phyloP scores from a whole-genome alignment of 495 filamentous ascomycete genomes.

The Neurospora terricola region DNA sequence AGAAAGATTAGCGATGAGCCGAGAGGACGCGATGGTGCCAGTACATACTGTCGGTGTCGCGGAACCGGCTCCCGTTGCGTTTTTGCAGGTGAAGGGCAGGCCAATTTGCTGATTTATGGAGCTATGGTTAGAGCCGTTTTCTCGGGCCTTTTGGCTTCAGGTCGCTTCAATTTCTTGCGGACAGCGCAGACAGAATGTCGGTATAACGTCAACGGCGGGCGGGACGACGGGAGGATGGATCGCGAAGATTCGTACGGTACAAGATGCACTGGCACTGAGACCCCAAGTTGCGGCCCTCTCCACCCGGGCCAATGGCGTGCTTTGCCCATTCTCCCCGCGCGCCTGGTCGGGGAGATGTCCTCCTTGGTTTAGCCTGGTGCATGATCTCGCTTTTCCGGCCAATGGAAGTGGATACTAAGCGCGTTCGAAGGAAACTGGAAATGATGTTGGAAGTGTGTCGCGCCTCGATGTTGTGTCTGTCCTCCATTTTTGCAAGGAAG shows the following conservation, averaged over 20 bases:
- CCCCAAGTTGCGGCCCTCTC: neutral
- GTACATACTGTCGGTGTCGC: neutral
- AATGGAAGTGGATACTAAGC: slow-evolving; percentile 4
- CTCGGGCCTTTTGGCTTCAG: neutral
- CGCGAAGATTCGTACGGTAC: neutral
- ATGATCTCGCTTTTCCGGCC: slow-evolving; percentile 1
- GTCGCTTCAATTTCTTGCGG: neutral
- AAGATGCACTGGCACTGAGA: neutral
- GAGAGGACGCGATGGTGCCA: neutral
- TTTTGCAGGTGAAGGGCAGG: neutral
- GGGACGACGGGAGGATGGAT: neutral
- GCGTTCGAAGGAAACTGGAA: neutral
- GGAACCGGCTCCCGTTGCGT: neutral
- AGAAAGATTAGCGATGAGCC: neutral
- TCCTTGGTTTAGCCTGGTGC: slow-evolving; percentile 1
- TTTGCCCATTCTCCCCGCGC: neutral
- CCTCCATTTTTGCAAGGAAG: neutral
- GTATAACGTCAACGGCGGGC: neutral
- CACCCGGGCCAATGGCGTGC: neutral
- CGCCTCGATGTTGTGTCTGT: neutral
- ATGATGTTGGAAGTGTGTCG: neutral
- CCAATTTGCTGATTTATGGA: neutral
- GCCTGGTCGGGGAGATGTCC: neutral
- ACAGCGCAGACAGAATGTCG: neutral
- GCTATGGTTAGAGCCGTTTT: neutral